These are phyloP conservation scores for Brettanomyces custersianus DNA, from an alignment of 805 yeast species.

Conservation along the genomic window DNA sequence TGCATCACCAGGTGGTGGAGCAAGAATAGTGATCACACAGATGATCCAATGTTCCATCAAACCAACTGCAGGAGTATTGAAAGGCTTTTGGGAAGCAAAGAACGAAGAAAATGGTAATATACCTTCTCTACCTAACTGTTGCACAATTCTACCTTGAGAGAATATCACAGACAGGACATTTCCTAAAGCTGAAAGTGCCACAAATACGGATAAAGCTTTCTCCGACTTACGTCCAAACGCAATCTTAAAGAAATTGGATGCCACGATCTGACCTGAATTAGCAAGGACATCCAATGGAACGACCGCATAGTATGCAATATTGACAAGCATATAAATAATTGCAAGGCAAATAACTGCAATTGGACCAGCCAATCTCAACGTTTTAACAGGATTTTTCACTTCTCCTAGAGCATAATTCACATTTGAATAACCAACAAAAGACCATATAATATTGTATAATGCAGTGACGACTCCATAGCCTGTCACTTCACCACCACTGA, in stretches of 20 bases:
- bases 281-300: conserved; percentile 57
- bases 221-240: conserved; percentile 59
- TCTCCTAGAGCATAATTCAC: conserved; percentile 80
- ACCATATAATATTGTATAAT: conserved; percentile 76
- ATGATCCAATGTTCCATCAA: conserved; percentile 69
- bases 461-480: conserved; percentile 58
- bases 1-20: conserved; percentile 84
- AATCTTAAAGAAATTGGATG: conserved; percentile 64
- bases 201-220: conserved; percentile 68
- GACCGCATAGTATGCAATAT: conserved; percentile 75
- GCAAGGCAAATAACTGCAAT: conserved; percentile 52
- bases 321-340: conserved; percentile 64
- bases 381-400: conserved; percentile 62
- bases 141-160: conserved; percentile 75
- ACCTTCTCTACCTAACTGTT: conserved; percentile 75
- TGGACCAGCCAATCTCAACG: conserved; percentile 69
- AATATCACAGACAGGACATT: conserved; percentile 74
- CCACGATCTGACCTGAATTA: conserved; percentile 59
- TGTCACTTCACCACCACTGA: conserved; percentile 19
- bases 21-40: conserved; percentile 63
- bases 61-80: conserved; percentile 65
- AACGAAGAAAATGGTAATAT: conserved; percentile 63
- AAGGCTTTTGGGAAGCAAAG: conserved; percentile 64
- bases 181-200: conserved; percentile 74
- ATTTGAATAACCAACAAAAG: conserved; percentile 75